Base-by-base conservation (phyloP, 2,329 filamentous ascomycete species). In the Chalara sp. region DNA sequence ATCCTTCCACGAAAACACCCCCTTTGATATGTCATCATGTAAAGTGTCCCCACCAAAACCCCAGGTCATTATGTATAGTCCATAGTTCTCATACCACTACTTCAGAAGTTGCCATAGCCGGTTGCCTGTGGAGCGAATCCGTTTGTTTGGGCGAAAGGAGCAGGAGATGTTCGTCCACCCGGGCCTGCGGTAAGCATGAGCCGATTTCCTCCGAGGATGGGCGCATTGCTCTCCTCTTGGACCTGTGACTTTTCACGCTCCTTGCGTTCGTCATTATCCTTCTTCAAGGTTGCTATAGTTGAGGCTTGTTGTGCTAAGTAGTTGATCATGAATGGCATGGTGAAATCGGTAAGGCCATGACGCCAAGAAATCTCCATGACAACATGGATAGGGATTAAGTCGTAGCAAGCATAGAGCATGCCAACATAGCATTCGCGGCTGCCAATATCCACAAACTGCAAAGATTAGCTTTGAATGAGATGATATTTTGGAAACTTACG, bases 271-370 rank as follows among this genome's bases (percentile, higher is more conserved):
- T 99, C 95, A 66, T 97, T 99, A 72, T 99, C 95, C 56, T 89
- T 88, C 78, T 95, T 95, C 55, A 99, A 80, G 53, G 77, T 69
- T 53, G 90, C 82, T 60, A 99, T 86, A 51, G 95, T 86, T 59
- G 86, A 83, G 39, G 89, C 90, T 72, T 97, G 91, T 70, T 96
- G 90, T 61, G 85, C 83, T 57, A 99, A 78, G 75, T 95, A 87
- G 75, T 97, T 99, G 80, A 99, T 97, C 89, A 99, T 95, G 78
- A 95, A 99, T 13, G 93, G 93, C 95, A 99, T 99, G 45, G 91
- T 95, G 73, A 96, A 99, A 74, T 99, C 93, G 63, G 85, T 83
- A 39, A 99, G 85, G 53, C 90, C 89, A 67, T 96, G 79, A 62
- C 93, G 92, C 93, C 93, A 99, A 53, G 93, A 97, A 52, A 99